Percentiles rank a stretch among this genome's conserved stretches.
phyloP scores from a whole-genome alignment of 2,329 filamentous ascomycete species.

The Cladosporium phlei region DNA sequence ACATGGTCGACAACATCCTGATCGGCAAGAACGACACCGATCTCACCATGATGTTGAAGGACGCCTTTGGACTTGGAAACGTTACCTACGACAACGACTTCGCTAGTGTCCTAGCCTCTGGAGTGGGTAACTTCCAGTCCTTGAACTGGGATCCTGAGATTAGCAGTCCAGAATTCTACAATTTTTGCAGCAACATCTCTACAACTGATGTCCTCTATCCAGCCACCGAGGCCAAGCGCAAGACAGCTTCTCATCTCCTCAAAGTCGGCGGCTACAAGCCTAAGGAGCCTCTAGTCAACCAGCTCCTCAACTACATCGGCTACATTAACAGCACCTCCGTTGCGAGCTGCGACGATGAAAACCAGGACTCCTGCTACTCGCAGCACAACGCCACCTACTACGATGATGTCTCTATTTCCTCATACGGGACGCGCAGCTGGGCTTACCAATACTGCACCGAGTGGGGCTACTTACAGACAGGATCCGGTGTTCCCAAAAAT shows the following conservation, averaged over 20 bases:
- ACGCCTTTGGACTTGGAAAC: constrained; percentile 47
- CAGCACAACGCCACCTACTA: constrained; percentile 46
- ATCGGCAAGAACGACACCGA: constrained; percentile 41
- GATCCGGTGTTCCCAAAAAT: constrained; percentile 60
- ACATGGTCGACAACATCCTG: constrained; percentile 57
- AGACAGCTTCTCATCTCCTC: constrained; percentile 43
- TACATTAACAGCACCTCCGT: constrained; percentile 47
- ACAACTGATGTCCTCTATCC: constrained; percentile 41
- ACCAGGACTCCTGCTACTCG: constrained; percentile 51
- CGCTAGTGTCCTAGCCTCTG: constrained; percentile 41
- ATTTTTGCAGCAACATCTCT: constrained; percentile 56
- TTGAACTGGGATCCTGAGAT: constrained; percentile 57
- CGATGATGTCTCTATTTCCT: constrained; percentile 38
- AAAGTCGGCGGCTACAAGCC: constrained; percentile 43
- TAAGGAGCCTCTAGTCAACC: constrained; percentile 44
- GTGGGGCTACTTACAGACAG: constrained; percentile 66
- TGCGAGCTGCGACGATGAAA: constrained; percentile 34
- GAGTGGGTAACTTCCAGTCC: constrained; percentile 50
- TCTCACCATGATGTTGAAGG: constrained; percentile 47
- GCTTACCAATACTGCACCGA: constrained; percentile 54
- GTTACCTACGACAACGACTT: constrained; percentile 52
- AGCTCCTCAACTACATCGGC: constrained; percentile 54
- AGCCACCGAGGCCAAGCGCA: constrained; percentile 33
- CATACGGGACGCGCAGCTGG: constrained; percentile 49
- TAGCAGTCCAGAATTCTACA: constrained; percentile 45